A percentile compares a stretch with the other conserved stretches of the same genome.
Evolutionary conservation across 192 early-diverging fungal species (phyloP).

Genomic region (Coemansia sp.): DNA sequence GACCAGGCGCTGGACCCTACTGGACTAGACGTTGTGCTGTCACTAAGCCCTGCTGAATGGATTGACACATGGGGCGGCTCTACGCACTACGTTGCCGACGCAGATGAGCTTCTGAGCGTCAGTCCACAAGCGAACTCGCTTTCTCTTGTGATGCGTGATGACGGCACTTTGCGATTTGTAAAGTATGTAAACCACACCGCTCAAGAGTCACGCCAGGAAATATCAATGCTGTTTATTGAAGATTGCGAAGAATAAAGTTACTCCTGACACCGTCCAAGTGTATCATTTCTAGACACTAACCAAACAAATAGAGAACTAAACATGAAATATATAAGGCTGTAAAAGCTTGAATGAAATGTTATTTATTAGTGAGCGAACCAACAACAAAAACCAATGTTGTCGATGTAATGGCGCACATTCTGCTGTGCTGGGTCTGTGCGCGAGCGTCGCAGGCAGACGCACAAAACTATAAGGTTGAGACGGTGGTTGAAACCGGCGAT

Average conservation of each 20-base stretch:
- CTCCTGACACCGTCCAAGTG: too few relatives aligned
- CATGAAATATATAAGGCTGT: too few relatives aligned
- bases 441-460: slow-evolving; percentile 32
- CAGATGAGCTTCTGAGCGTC: slow-evolving; percentile 53
- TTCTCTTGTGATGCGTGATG: slow-evolving; percentile 57
- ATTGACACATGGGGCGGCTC: slow-evolving; percentile 58
- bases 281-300: too few relatives aligned
- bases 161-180: slow-evolving; percentile 60
- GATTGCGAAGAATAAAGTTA: slow-evolving; percentile 3
- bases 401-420: slow-evolving; percentile 32
- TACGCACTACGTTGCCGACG: slow-evolving; percentile 61
- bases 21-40: slow-evolving; percentile 58
- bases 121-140: slow-evolving; percentile 59
- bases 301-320: too few relatives aligned
- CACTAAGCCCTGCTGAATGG: slow-evolving; percentile 27
- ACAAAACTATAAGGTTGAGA: slow-evolving; percentile 24
- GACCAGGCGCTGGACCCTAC: slow-evolving; percentile 58
- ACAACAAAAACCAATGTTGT: slow-evolving; percentile 12
- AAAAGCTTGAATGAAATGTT: too few relatives aligned
- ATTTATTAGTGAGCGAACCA: background rate
- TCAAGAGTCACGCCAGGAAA: slow-evolving; percentile 33
- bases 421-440: slow-evolving; percentile 49
- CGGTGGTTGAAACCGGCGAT: slow-evolving; percentile 13
- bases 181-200: slow-evolving; percentile 57
- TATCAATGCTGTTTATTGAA: slow-evolving; percentile 46